phyloP scores from a whole-genome alignment of 768 basidiomycete genomes.

The Phylloporus scabripes region DNA sequence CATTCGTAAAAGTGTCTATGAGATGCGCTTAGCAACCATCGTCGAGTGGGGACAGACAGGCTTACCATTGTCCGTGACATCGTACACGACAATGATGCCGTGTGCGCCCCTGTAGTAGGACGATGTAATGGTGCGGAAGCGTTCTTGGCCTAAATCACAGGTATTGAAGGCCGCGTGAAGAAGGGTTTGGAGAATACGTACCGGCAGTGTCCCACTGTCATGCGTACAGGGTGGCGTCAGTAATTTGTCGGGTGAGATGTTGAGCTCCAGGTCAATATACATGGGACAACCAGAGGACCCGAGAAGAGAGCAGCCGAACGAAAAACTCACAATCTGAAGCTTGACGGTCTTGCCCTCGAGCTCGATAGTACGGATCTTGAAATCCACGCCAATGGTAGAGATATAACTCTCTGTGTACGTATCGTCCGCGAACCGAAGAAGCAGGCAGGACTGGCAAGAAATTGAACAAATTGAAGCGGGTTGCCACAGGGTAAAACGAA shows the following conservation, averaged over 20 bases:
- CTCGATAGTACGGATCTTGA: conserved; percentile 99
- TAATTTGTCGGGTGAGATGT: not conserved
- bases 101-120: conserved; percentile 99
- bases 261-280: not conserved
- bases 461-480: conserved; percentile 21
- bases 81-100: conserved; percentile 98
- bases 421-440: conserved; percentile 92
- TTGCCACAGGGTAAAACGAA: conserved; percentile 29
- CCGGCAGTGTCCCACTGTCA: conserved; percentile 93
- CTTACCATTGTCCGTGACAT: conserved; percentile 89
- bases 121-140: conserved; percentile 97
- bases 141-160: conserved; percentile 72
- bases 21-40: conserved; percentile 4
- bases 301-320: not conserved
- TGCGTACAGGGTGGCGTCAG: conserved; percentile 16
- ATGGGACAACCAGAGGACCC: not conserved
- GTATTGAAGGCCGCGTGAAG: conserved; percentile 3
- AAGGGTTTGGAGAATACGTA: conserved; percentile 27
- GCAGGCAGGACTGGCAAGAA: conserved; percentile 72
- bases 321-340: conserved; percentile 84
- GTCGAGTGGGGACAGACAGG: not conserved
- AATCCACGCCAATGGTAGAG: conserved; percentile 96
- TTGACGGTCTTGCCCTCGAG: conserved; percentile 98
- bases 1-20: conserved; percentile 87
- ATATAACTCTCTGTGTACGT: conserved; percentile 98